A percentile compares a stretch with the other conserved stretches of the same genome.
phyloP scores from a whole-genome alignment of 371 early-diverging fungal genomes.

The Mucor mucedo region DNA sequence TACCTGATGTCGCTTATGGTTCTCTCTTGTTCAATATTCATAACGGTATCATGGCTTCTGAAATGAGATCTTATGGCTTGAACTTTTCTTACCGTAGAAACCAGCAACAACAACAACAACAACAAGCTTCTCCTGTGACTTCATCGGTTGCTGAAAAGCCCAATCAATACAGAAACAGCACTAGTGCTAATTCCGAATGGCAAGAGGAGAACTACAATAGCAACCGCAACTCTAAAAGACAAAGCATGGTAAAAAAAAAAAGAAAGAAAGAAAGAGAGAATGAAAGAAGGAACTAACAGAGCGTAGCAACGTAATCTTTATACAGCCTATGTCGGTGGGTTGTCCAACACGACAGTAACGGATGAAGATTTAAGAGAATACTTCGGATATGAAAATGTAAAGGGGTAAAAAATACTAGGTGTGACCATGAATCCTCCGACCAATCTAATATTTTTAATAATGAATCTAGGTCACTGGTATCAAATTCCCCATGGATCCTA shows the following conservation, averaged over 20 bases:
- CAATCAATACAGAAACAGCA: slow-evolving; percentile 31
- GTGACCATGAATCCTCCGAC: too few relatives aligned
- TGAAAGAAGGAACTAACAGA: not conserved
- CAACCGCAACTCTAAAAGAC: slow-evolving; percentile 28
- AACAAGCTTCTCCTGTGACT: slow-evolving; percentile 10
- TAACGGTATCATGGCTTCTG: slow-evolving; percentile 57
- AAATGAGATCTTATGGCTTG: slow-evolving; percentile 64
- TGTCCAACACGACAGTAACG: slow-evolving; percentile 41
- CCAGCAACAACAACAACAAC: slow-evolving; percentile 15
- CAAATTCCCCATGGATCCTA: slow-evolving; percentile 50
- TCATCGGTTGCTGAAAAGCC: slow-evolving; percentile 33
- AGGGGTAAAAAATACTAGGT: too few relatives aligned
- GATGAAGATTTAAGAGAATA: slow-evolving; percentile 54
- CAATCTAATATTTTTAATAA: too few relatives aligned
- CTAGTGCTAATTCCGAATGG: slow-evolving; percentile 13
- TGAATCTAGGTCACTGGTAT: slow-evolving; percentile 38
- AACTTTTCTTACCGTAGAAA: slow-evolving; percentile 63
- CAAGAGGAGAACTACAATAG: slow-evolving; percentile 13
- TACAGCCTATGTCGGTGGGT: slow-evolving; percentile 51
- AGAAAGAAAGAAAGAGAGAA: not conserved
- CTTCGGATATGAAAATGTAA: slow-evolving; percentile 51
- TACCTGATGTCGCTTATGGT: slow-evolving; percentile 69
- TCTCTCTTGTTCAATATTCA: slow-evolving; percentile 58
- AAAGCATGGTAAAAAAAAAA: slow-evolving; percentile 29
- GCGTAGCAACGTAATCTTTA: slow-evolving; percentile 39